Conservation (phyloP, 2,329 filamentous ascomycete genomes). For the Tricladium varicosporioides region DNA sequence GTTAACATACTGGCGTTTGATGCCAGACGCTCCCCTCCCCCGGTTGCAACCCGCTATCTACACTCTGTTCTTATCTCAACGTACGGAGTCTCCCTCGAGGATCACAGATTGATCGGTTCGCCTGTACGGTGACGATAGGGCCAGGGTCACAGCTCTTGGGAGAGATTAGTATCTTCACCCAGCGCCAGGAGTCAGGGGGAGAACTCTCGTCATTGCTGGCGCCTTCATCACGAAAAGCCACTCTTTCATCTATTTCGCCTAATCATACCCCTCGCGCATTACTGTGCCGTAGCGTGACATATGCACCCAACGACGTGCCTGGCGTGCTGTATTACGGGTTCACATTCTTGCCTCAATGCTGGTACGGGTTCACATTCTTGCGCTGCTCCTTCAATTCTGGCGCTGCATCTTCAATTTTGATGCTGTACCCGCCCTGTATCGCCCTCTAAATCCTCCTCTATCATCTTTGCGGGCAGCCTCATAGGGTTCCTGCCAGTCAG, state of each 20-base stretch:
- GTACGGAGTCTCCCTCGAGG: not conserved
- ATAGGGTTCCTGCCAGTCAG: not conserved
- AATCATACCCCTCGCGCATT: not conserved
- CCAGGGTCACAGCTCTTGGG: not conserved
- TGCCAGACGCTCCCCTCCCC: too few relatives aligned
- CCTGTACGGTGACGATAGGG: not conserved
- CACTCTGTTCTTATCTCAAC: not conserved
- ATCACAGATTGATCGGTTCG: constrained; percentile 3
- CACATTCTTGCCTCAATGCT: too few relatives aligned
- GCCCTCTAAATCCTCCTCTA: constrained; percentile 6
- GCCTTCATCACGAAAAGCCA: not conserved
- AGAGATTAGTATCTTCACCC: not conserved
- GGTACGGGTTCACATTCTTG: too few relatives aligned
- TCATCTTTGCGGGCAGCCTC: constrained; percentile 13
- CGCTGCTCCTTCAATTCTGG: too few relatives aligned
- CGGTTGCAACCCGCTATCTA: not conserved
- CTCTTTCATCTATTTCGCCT: constrained; percentile 4
- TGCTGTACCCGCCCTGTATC: not conserved
- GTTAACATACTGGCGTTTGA: too few relatives aligned
- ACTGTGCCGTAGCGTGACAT: not conserved
- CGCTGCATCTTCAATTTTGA: not conserved
- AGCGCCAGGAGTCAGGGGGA: not conserved
- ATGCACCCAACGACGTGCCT: not conserved
- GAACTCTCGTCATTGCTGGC: not conserved
- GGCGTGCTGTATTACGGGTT: too few relatives aligned